phyloP scores from a whole-genome alignment of 1,284 basidiomycete species.

The Singerocomus inundabilis region DNA sequence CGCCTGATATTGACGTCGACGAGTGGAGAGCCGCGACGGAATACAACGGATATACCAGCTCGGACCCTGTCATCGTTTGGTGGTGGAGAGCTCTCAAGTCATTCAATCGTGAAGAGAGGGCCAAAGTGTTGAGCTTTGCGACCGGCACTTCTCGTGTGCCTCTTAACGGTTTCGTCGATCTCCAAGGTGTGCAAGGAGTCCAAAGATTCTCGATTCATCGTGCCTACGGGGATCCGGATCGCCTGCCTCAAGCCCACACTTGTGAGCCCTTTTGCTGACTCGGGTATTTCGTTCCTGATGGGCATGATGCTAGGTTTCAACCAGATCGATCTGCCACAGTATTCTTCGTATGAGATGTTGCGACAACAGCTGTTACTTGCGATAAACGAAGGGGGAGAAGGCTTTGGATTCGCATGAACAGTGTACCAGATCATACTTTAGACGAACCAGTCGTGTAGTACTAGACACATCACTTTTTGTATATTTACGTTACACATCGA shows the following conservation, averaged over 20 bases:
- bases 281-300: constrained; percentile 12
- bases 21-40: constrained; percentile 97
- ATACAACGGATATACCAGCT: constrained; percentile 82
- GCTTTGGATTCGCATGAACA: constrained; percentile 77
- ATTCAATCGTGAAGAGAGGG: constrained; percentile 95
- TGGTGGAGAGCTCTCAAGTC: constrained; percentile 99
- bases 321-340: constrained; percentile 87
- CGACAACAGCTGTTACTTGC: constrained; percentile 85
- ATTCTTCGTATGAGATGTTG: constrained; percentile 92
- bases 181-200: constrained; percentile 92
- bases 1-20: constrained; percentile 98
- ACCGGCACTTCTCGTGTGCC: constrained; percentile 95
- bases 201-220: constrained; percentile 97
- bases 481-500: constrained; percentile 31
- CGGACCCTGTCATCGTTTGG: constrained; percentile 96
- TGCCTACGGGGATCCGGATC: constrained; percentile 82
- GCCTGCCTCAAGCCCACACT: constrained; percentile 89
- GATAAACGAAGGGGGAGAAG: constrained; percentile 91
- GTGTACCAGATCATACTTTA: constrained; percentile 5
- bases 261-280: constrained; percentile 49
- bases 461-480: constrained; percentile 35
- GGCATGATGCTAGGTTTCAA: constrained; percentile 61
- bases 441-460: constrained; percentile 25
- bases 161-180: constrained; percentile 87
- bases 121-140: constrained; percentile 95